Evolutionary conservation across 1,139 yeast genomes (phyloP).

Genomic region (Debaryomycetaceae sp.): DNA sequence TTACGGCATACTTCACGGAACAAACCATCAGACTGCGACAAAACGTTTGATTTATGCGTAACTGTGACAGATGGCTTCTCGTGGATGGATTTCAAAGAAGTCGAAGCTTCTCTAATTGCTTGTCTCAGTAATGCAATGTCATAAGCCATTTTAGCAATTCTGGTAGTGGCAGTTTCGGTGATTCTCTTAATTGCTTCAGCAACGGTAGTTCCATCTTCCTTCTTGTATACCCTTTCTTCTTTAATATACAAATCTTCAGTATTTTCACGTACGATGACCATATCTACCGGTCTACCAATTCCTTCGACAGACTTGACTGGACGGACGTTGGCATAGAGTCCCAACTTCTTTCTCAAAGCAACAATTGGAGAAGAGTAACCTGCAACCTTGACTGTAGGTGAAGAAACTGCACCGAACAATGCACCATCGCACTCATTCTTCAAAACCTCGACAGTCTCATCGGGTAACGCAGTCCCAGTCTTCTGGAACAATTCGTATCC

Average conservation of each 20-base stretch:
- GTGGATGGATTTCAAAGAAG: conserved; percentile 41
- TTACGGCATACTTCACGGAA: conserved; percentile 89
- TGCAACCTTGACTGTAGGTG: conserved; percentile 89
- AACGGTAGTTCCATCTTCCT: conserved; percentile 72
- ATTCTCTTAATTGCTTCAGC: conserved; percentile 98
- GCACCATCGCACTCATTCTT: conserved; percentile 92
- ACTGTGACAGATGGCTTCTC: conserved; percentile 73
- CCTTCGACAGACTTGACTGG: conserved; percentile 94
- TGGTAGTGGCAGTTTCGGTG: conserved; percentile 78
- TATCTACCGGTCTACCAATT: conserved; percentile 82
- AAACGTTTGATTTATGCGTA: conserved; percentile 94
- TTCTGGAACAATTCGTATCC: conserved; percentile 91
- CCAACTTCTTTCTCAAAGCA: conserved; percentile 91
- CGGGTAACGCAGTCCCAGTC: conserved; percentile 95
- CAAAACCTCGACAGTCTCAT: conserved; percentile 79
- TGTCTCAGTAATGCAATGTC: conserved; percentile 93
- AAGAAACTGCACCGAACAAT: conserved; percentile 92
- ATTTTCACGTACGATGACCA: conserved; percentile 97
- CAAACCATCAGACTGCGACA: conserved; percentile 89
- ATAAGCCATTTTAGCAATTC: conserved; percentile 87
- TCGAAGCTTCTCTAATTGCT: conserved; percentile 64
- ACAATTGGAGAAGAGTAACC: conserved; percentile 98
- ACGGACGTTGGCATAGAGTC: conserved; percentile 93
- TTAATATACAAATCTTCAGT: conserved; percentile 96
- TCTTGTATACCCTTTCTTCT: conserved; percentile 75